Percentiles rank a stretch among this genome's conserved stretches.
Conservation (phyloP, 169 alveolate genomes). For the Babesia ovata region DNA sequence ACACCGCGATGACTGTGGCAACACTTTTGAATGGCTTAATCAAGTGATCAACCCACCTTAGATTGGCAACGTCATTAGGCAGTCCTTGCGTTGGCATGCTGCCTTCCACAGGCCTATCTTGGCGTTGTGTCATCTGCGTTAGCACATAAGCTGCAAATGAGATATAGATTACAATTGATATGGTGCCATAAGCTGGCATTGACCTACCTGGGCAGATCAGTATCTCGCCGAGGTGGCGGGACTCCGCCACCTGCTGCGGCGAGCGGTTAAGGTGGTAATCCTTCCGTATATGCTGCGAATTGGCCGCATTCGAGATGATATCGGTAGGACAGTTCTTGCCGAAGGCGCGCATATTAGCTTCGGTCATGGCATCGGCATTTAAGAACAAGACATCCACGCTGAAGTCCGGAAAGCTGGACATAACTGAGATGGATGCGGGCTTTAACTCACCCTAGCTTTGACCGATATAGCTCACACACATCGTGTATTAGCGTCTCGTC, state of each 20-base stretch:
- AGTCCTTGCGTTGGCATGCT: neutral
- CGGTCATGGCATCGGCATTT: slow-evolving; percentile 42
- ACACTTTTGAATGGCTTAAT: neutral
- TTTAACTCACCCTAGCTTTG: slow-evolving; percentile 32
- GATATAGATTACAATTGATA: neutral
- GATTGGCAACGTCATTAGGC: neutral
- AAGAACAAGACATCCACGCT: slow-evolving; percentile 45
- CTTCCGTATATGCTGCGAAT: slow-evolving; percentile 1
- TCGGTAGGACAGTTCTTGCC: slow-evolving; percentile 61
- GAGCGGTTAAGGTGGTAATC: slow-evolving; percentile 59
- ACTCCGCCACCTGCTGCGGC: slow-evolving; percentile 41
- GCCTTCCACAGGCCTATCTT: neutral
- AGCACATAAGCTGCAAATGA: slow-evolving; percentile 12
- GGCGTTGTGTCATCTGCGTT: slow-evolving; percentile 4
- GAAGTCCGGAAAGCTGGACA: slow-evolving; percentile 50
- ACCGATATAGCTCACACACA: slow-evolving; percentile 39
- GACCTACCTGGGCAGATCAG: slow-evolving; percentile 58
- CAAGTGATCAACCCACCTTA: neutral
- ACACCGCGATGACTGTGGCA: slow-evolving; percentile 45
- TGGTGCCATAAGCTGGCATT: neutral
- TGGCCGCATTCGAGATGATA: slow-evolving; percentile 48
- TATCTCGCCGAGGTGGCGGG: slow-evolving; percentile 62
- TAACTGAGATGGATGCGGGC: neutral
- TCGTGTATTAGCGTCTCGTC: slow-evolving; percentile 28
- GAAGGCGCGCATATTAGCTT: slow-evolving; percentile 14